A percentile compares a stretch with the other conserved stretches of the same genome.
Evolutionary conservation across 192 early-diverging fungal species (phyloP).

Genomic region (Coemansia sp.): DNA sequence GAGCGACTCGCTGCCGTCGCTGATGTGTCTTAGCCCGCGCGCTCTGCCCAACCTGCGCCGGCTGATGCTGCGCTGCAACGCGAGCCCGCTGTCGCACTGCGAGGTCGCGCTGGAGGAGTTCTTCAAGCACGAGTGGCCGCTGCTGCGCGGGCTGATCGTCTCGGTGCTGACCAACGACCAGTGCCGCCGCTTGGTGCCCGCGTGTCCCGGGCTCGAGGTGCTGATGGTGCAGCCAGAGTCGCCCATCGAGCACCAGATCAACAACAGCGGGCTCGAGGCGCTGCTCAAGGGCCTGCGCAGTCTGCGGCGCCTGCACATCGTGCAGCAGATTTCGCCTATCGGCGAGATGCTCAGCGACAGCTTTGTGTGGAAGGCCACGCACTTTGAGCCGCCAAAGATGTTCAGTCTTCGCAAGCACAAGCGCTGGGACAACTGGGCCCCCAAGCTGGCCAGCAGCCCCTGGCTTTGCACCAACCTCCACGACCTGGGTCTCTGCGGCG

Average conservation of each 20-base stretch:
- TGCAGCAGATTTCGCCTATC: slow-evolving; percentile 53
- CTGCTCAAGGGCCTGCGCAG: slow-evolving; percentile 36
- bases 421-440: slow-evolving; percentile 52
- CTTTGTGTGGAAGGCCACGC: slow-evolving; percentile 51
- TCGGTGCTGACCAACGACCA: slow-evolving; percentile 52
- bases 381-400: slow-evolving; percentile 44
- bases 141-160: slow-evolving; percentile 43
- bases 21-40: slow-evolving; percentile 42
- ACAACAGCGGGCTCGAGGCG: slow-evolving; percentile 49
- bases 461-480: slow-evolving; percentile 37
- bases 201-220: slow-evolving; percentile 45
- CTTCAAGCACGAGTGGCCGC: slow-evolving; percentile 43
- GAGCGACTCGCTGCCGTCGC: slow-evolving; percentile 42
- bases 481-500: slow-evolving; percentile 47
- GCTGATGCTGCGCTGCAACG: slow-evolving; percentile 53
- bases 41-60: slow-evolving; percentile 42
- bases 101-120: slow-evolving; percentile 47
- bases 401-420: slow-evolving; percentile 45
- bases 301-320: slow-evolving; percentile 41
- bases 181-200: slow-evolving; percentile 26
- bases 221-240: slow-evolving; percentile 52
- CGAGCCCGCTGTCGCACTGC: slow-evolving; percentile 40
- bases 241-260: slow-evolving; percentile 50
- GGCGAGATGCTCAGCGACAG: slow-evolving; percentile 54
- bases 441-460: slow-evolving; percentile 53